Evolutionary conservation across 352 stramenopile species (phyloP).

Genomic region (Albugo candida): DNA sequence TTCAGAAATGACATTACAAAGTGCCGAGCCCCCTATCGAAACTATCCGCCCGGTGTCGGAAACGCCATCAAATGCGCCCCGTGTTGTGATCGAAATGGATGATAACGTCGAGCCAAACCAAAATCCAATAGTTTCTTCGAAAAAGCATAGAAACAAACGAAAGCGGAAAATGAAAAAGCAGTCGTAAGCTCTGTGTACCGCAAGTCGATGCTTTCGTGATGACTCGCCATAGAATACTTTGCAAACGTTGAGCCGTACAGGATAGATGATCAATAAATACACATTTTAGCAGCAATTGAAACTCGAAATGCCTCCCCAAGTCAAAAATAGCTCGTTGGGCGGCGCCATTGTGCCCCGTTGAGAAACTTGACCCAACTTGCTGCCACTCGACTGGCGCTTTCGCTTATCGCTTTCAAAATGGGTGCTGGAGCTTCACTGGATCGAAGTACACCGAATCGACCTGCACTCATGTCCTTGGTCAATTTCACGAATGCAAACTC

Average conservation of each 20-base stretch:
- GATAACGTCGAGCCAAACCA: constrained; percentile 1
- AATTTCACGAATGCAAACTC: constrained; percentile 9
- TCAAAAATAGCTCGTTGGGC: not conserved
- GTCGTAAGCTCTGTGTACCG: not conserved
- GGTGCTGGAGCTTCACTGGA: not conserved
- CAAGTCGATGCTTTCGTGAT: not conserved
- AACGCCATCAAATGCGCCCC: constrained; percentile 15
- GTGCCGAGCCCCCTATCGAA: constrained; percentile 18
- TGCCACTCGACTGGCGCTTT: not conserved
- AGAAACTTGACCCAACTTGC: not conserved
- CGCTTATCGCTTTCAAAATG: not conserved
- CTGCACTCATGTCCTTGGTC: not conserved
- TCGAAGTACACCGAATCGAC: not conserved
- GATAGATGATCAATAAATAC: not conserved
- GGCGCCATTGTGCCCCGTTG: not conserved
- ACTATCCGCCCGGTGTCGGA: constrained; percentile 6
- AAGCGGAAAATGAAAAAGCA: not conserved
- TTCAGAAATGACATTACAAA: constrained; percentile 12
- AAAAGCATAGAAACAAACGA: not conserved
- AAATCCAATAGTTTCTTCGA: not conserved
- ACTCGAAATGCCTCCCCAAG: not conserved
- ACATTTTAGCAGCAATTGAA: not conserved
- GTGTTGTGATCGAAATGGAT: constrained; percentile 51
- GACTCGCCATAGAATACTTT: not conserved
- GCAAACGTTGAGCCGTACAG: not conserved